Evolutionary conservation across 2,329 filamentous ascomycete genomes (phyloP), one percentile per base, ranked within the genome.

Genomic region (Botrytis cinerea): DNA sequence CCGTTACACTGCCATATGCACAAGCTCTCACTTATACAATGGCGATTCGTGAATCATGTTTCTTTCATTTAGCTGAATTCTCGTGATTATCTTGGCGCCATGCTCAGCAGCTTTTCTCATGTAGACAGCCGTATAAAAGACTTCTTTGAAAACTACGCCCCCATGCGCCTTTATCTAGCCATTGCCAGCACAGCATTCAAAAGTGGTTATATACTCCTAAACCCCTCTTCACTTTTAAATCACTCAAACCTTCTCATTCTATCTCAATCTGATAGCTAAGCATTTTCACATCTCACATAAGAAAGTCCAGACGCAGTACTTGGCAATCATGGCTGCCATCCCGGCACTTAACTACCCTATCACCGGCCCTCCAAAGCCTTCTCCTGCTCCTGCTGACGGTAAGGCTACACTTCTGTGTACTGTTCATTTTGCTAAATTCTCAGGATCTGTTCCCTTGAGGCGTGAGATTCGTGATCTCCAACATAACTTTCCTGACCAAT

Each of bases 381-480:
- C 70, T 18, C 73, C 72, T 38, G 67, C 73, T 54, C 75, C 77
- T 54, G 74, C 75, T 48, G 74, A 77, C 61, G 76, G 77, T 78
- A 73, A 70, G 28, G 10, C 20, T 51, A 40, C 16, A 12, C 32
- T 38, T 40, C 9, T 32, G 14, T 45, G 5, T n/a, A 14, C 32
- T n/a, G 54, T n/a, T 28, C 32, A 48, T 12, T 38, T 32, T 73
- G 32, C 75, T 62, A 70, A 20, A 43, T 14, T 59, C 20, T 68
- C 14, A 78, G 78, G 76, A 48, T 78, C 76, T 38, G 63, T 78
- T 28, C 83, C 83, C 14, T 73, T 83, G 46, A 88, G 93, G 76
- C 85, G 86, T 68, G 92, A 96, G 79, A 88, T 97, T 76, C 86
- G 91, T 63, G 84, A 91, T 57, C 84, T 97, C 77, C 84, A 88